Evolutionary conservation across 1,284 basidiomycete genomes (phyloP).

Genomic region (Naganishia sp.): DNA sequence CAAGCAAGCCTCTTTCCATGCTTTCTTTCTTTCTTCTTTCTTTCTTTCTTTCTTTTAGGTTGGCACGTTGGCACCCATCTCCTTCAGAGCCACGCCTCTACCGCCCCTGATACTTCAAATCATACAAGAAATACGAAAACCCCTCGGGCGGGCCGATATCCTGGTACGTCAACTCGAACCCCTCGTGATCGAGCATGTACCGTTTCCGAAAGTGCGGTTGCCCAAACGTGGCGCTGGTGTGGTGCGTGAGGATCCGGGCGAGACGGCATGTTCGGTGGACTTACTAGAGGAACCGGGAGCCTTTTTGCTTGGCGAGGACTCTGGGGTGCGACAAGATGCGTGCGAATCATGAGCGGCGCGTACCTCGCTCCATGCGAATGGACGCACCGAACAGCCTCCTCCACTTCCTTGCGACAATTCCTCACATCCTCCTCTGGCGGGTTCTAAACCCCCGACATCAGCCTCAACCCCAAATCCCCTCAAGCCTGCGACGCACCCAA

Average conservation of each 20-base stretch:
- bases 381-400: slow-evolving; percentile 71
- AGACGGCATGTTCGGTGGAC: slow-evolving; percentile 32
- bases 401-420: slow-evolving; percentile 76
- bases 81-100: too few relatives aligned
- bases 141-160: slow-evolving; percentile 61
- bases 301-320: slow-evolving; percentile 61
- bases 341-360: neutral
- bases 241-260: too few relatives aligned
- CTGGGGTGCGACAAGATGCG: slow-evolving; percentile 52
- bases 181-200: slow-evolving; percentile 61
- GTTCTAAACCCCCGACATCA: slow-evolving; percentile 60
- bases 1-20: too few relatives aligned
- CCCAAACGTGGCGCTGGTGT: slow-evolving; percentile 70
- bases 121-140: slow-evolving; percentile 84
- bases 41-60: too few relatives aligned
- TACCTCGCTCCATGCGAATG: neutral
- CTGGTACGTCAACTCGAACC: slow-evolving; percentile 34
- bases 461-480: neutral
- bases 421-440: slow-evolving; percentile 73
- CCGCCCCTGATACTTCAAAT: slow-evolving; percentile 44
- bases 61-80: too few relatives aligned
- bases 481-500: slow-evolving; percentile 63
- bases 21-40: too few relatives aligned
- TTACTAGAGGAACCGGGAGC: slow-evolving; percentile 70
- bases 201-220: slow-evolving; percentile 85